Evolutionary conservation across 2,329 filamentous ascomycete species (phyloP).

Genomic region (Fusarium aywerte): DNA sequence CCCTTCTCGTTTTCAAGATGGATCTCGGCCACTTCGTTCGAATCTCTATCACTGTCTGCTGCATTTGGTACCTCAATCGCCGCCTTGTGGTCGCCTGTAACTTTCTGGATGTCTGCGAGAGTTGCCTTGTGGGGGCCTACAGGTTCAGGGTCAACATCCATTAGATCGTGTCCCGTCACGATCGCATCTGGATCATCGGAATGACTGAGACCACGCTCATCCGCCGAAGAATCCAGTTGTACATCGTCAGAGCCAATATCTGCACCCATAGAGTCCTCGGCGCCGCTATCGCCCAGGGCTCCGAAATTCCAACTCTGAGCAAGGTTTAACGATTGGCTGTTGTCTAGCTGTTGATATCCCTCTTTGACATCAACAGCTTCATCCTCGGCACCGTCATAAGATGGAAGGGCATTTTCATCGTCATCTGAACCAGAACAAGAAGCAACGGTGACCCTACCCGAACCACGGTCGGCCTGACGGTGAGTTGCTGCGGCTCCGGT

Average conservation of each 20-base stretch:
- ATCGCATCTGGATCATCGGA: slow-evolving; percentile 48
- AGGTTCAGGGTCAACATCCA: slow-evolving; percentile 26
- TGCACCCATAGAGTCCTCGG: slow-evolving; percentile 48
- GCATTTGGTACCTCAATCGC: slow-evolving; percentile 56
- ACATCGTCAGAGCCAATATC: slow-evolving; percentile 58
- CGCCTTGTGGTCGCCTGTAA: slow-evolving; percentile 51
- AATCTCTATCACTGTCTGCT: slow-evolving; percentile 51
- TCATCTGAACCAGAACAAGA: slow-evolving; percentile 43
- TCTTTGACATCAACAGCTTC: slow-evolving; percentile 58
- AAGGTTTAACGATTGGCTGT: slow-evolving; percentile 49
- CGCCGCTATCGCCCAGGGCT: slow-evolving; percentile 49
- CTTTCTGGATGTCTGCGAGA: slow-evolving; percentile 48
- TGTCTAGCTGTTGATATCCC: slow-evolving; percentile 45
- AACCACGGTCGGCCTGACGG: slow-evolving; percentile 70
- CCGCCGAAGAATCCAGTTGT: slow-evolving; percentile 55
- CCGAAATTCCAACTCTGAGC: slow-evolving; percentile 61
- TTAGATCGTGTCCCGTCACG: slow-evolving; percentile 43
- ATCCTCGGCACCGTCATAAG: slow-evolving; percentile 59
- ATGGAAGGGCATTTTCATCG: slow-evolving; percentile 49
- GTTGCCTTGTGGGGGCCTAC: slow-evolving; percentile 26
- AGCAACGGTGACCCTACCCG: slow-evolving; percentile 54
- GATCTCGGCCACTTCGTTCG: slow-evolving; percentile 62
- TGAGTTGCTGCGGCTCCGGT: slow-evolving; percentile 79
- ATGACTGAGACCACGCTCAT: slow-evolving; percentile 46
- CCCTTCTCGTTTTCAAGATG: slow-evolving; percentile 57